Percentiles rank a stretch among this genome's conserved stretches.
Evolutionary conservation across 371 early-diverging fungal species (phyloP).

Genomic region (Haplosporangium sp.): DNA sequence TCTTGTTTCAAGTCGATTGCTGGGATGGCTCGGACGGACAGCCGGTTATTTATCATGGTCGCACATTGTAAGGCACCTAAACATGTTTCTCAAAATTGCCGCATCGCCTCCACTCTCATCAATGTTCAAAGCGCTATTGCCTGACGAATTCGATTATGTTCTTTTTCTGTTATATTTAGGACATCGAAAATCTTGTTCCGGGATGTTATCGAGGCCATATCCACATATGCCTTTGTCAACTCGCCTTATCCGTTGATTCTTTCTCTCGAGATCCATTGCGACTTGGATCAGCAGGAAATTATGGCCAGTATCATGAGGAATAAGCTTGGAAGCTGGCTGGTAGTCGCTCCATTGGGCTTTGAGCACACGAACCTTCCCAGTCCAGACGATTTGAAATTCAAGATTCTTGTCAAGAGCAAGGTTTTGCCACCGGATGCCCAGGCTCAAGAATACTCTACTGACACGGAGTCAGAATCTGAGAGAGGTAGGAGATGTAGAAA

Average conservation of each 20-base stretch:
- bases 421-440: constrained; percentile 38
- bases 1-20: constrained; percentile 72
- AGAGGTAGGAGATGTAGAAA: constrained; percentile 22
- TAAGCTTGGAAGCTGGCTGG: constrained; percentile 71
- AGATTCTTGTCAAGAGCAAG: constrained; percentile 78
- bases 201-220: constrained; percentile 82
- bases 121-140: too few relatives aligned
- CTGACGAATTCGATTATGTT: not conserved
- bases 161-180: constrained; percentile 37
- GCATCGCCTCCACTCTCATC: too few relatives aligned
- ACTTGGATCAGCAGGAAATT: constrained; percentile 72
- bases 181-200: constrained; percentile 78
- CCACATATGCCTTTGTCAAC: constrained; percentile 81
- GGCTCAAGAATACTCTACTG: constrained; percentile 28
- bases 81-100: too few relatives aligned
- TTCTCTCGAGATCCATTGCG: constrained; percentile 85
- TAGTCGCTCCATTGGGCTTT: constrained; percentile 59
- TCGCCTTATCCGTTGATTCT: constrained; percentile 84
- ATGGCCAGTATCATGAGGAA: constrained; percentile 74
- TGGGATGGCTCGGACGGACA: constrained; percentile 86
- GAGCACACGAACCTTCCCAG: constrained; percentile 64
- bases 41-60: constrained; percentile 85
- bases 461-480: constrained; percentile 50
- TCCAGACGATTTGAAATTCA: constrained; percentile 69
- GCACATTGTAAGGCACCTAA: constrained; percentile 68